Percentiles rank a stretch among this genome's conserved stretches.
Evolutionary conservation across 2,329 filamentous ascomycete species (phyloP).

Genomic region (Thelonectria discophora): DNA sequence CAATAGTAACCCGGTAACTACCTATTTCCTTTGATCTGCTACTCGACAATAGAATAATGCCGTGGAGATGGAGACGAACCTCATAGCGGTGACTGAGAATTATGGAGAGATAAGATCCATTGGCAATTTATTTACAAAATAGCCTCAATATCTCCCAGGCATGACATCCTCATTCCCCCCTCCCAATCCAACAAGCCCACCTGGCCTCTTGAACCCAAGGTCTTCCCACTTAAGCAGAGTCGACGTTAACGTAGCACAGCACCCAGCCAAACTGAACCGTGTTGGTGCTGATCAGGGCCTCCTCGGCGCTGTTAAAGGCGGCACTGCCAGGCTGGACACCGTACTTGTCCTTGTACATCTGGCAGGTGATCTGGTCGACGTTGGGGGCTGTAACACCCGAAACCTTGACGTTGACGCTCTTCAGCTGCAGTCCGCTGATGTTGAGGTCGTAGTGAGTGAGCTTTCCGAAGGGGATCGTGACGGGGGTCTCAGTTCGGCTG

Average conservation of each 20-base stretch:
- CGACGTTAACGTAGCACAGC: constrained; percentile 27
- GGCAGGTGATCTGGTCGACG: constrained; percentile 27
- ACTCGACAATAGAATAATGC: too few relatives aligned
- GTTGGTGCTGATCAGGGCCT: constrained; percentile 28
- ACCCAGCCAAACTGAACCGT: constrained; percentile 32
- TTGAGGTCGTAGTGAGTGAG: constrained; percentile 15
- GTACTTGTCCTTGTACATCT: constrained; percentile 34
- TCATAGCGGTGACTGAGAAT: too few relatives aligned
- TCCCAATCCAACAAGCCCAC: too few relatives aligned
- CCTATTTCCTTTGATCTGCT: too few relatives aligned
- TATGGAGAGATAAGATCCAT: too few relatives aligned
- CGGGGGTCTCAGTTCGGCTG: background rate
- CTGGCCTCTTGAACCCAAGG: too few relatives aligned
- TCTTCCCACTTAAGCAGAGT: constrained; percentile 1
- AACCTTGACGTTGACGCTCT: constrained; percentile 20
- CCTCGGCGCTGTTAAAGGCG: constrained; percentile 15
- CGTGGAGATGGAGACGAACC: too few relatives aligned
- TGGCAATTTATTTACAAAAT: too few relatives aligned
- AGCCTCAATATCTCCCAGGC: too few relatives aligned
- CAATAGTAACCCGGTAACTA: too few relatives aligned
- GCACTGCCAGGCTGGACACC: constrained; percentile 30
- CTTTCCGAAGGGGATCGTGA: constrained; percentile 20
- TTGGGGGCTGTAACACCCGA: constrained; percentile 8
- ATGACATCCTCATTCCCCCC: too few relatives aligned
- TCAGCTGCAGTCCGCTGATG: constrained; percentile 21